Percentiles rank a stretch among this genome's conserved stretches.
Conservation (phyloP, 257 asterid species). For the Solanum peruvianum region DNA sequence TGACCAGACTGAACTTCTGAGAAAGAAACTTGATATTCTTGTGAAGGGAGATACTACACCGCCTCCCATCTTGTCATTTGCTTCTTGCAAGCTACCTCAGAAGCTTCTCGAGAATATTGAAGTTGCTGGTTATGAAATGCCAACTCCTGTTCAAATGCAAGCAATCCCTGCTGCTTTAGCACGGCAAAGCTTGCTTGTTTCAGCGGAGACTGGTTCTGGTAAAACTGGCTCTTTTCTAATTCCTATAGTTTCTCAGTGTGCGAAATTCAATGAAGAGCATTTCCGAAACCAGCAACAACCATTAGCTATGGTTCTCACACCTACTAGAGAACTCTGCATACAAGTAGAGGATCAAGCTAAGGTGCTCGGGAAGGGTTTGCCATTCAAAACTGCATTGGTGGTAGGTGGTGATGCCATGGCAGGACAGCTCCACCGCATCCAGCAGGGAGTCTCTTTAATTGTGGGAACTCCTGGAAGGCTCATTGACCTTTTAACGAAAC, state of each 20-base stretch:
- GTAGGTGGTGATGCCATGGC: slow-evolving; percentile 97
- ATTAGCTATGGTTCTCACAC: slow-evolving; percentile 65
- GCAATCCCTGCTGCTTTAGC: slow-evolving; percentile 71
- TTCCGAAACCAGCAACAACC: slow-evolving; percentile 41
- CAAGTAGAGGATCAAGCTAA: slow-evolving; percentile 96
- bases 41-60: slow-evolving; percentile 45
- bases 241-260: slow-evolving; percentile 54
- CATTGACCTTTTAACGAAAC: slow-evolving; percentile 72
- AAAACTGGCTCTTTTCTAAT: slow-evolving; percentile 80
- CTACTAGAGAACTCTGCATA: slow-evolving; percentile 86
- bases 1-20: slow-evolving; percentile 33
- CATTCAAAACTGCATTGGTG: slow-evolving; percentile 82
- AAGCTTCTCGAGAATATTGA: slow-evolving; percentile 72
- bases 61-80: slow-evolving; percentile 58
- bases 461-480: slow-evolving; percentile 93
- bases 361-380: slow-evolving; percentile 79
- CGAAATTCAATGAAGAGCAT: slow-evolving; percentile 17
- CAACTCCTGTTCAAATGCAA: slow-evolving; percentile 96
- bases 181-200: slow-evolving; percentile 68
- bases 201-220: slow-evolving; percentile 95
- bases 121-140: slow-evolving; percentile 76
- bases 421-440: slow-evolving; percentile 65
- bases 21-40: slow-evolving; percentile 54
- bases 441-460: slow-evolving; percentile 77
- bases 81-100: slow-evolving; percentile 60